Evolutionary conservation across 2,329 filamentous ascomycete species (phyloP), one percentile per base, ranked within the genome.

Genomic region (Neocucurbitaria cava): DNA sequence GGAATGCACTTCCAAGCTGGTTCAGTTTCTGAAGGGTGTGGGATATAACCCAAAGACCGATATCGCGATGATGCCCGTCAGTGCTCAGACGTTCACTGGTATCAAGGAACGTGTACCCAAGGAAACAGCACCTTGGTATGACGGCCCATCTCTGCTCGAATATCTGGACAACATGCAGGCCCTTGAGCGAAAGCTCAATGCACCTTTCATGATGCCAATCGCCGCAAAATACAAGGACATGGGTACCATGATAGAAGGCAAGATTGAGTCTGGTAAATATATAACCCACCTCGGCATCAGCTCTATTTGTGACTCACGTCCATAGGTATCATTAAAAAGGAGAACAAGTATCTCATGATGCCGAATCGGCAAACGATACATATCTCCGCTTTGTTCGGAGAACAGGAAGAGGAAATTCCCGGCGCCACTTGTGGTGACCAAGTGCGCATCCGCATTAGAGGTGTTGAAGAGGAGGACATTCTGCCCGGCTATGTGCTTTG

Each of bases 151-250:
- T 18, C 85, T 99, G 42, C 87, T 99, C 18, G 94, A 98, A 77
- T 97, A 93, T 77, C 87, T 99, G n/a, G 94, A 97, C 75, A 82
- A 86, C 73, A 97, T 98, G 91, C 87, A 89, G 70, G 87, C 94
- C 11, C 85, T 97, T 35, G 94, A 99, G 77, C 91, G 95, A 68
- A 99, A 98, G 82, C 79, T 97, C 68, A 96, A 96, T 68, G 95
- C 95, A 1, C 94, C 95, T 9, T 98, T 99, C 84, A 98, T 99
- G 95, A 97, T 99, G 93, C 91, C 95, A 8, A 85, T 99, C 62
- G 91, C 90, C 61, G 92, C 91, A 78, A 99, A 99, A 80, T 99
- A 98, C 82, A 87, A 90, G 68, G 96, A 99, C 75, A 89, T 99
- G 84, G 95, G 95, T 69, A 99, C 95, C 58, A 92, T 99, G 85